phyloP scores from a whole-genome alignment of 1,284 basidiomycete species.

The Porodaedalea pini region DNA sequence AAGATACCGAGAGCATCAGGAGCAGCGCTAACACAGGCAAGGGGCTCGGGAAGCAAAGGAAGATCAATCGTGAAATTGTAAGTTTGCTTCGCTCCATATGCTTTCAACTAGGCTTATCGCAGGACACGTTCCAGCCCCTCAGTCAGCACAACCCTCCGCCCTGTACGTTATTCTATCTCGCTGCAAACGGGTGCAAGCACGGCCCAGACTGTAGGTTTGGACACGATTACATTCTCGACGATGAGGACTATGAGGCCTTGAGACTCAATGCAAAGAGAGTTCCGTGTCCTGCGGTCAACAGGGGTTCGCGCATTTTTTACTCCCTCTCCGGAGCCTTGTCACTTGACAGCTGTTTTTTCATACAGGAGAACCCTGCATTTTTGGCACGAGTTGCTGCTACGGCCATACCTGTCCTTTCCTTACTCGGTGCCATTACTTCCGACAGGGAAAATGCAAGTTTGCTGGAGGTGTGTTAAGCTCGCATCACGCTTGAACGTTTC shows the following conservation, averaged over 20 bases:
- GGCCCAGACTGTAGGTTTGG: conserved; percentile 52
- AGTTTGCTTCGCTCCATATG: background rate
- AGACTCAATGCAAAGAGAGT: conserved; percentile 52
- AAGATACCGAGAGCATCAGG: background rate
- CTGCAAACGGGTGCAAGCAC: conserved; percentile 45
- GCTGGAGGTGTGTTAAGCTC: conserved; percentile 42
- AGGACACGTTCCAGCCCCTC: conserved; percentile 7
- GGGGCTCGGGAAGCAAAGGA: conserved; percentile 6
- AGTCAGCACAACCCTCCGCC: conserved; percentile 54
- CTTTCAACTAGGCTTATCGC: background rate
- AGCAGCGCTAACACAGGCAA: background rate
- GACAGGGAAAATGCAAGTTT: conserved; percentile 57
- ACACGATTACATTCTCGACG: conserved; percentile 53
- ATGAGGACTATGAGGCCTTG: conserved; percentile 49
- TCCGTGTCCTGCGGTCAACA: conserved; percentile 54
- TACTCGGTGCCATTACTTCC: conserved; percentile 48
- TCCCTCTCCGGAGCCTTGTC: conserved; percentile 5
- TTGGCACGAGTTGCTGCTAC: conserved; percentile 57
- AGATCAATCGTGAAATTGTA: conserved; percentile 14
- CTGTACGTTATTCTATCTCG: conserved; percentile 59
- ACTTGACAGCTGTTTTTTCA: conserved; percentile 8
- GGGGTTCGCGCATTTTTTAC: conserved; percentile 35
- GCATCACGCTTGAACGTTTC: conserved; percentile 19
- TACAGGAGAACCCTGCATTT: conserved; percentile 49
- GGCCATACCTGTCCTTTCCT: conserved; percentile 53